Base-by-base conservation (phyloP, 1,284 basidiomycete genomes). In the Trametes sp. region DNA sequence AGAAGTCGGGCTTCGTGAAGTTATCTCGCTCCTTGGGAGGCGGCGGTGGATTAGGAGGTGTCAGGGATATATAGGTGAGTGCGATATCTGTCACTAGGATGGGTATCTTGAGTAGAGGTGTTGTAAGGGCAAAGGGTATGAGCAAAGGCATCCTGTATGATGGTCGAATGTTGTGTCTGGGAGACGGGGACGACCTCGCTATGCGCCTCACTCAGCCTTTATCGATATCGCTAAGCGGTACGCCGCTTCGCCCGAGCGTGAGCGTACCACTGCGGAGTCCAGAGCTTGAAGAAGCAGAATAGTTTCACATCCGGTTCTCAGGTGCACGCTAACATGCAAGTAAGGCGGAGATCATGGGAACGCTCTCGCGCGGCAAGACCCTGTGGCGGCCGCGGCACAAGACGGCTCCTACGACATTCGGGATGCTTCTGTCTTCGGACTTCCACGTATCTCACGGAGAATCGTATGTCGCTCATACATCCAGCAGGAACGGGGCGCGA, bases 31-130 rank as follows among this genome's bases (percentile, higher is more conserved):
- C 54, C 9, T 56, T 44, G 4, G 46, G 28, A 7, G 44, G 29
- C 31, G 54, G 44, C 19, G 54, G 46, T 24, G 54, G 54, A 23
- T 56, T 56, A 19, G 54, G 54, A 4, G 54, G 54, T 6, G 54
- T 56, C 9, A 49, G 16, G 21, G 44, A 35, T 16, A 49, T 49
- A 11, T 36, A 49, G 35, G 54, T 56, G 45, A 46, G 46, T 36
- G 46, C 33, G 19, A 26, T 45, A 49, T 49, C 45, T 21, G 54
- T 11, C 14, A 48, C 5, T 2, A 56, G 21, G 21, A 56, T 46
- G 44, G 54, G 54, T 16, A 56, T 36, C 26, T 56, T 56, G 23
- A 56, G 54, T 2, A 56, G 26, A 1, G 54, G 54, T 1, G 54
- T 56, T 13, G 44, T 48, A 24, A 56, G 54, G 23, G 28, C 31